Conservation (phyloP, 768 basidiomycete genomes). For the Pholiota molesta region DNA sequence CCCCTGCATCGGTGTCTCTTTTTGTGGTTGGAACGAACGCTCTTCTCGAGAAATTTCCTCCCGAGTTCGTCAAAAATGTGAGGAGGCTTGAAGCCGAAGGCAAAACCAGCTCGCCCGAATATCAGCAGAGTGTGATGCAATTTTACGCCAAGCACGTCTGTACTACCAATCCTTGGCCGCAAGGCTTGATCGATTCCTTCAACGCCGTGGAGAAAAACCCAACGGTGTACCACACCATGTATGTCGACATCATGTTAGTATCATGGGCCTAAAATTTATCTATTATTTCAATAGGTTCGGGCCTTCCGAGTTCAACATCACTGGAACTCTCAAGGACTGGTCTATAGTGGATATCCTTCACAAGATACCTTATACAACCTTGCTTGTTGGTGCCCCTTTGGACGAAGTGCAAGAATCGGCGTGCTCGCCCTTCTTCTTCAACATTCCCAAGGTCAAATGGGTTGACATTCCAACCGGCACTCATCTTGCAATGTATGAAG, state of each 20-base stretch:
- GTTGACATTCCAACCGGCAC: slow-evolving; percentile 34
- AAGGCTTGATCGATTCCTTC: slow-evolving; percentile 32
- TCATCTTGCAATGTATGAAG: slow-evolving; percentile 25
- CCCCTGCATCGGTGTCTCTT: slow-evolving; percentile 30
- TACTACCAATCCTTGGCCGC: slow-evolving; percentile 33
- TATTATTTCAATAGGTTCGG: slow-evolving; percentile 32
- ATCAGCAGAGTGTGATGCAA: slow-evolving; percentile 29
- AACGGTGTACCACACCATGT: slow-evolving; percentile 36
- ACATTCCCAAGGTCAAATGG: slow-evolving; percentile 37
- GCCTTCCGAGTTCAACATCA: slow-evolving; percentile 35
- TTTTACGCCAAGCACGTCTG: slow-evolving; percentile 38
- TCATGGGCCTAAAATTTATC: not conserved
- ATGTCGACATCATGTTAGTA: slow-evolving; percentile 11
- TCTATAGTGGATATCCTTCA: slow-evolving; percentile 24
- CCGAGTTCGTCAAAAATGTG: slow-evolving; percentile 26
- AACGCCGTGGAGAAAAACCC: slow-evolving; percentile 28
- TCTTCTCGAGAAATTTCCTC: slow-evolving; percentile 28
- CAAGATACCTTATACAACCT: slow-evolving; percentile 24
- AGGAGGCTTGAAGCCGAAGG: slow-evolving; percentile 30
- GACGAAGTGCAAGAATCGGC: slow-evolving; percentile 25
- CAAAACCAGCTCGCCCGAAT: slow-evolving; percentile 28
- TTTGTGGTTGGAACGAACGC: slow-evolving; percentile 25
- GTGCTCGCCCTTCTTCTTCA: slow-evolving; percentile 23
- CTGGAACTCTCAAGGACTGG: slow-evolving; percentile 26
- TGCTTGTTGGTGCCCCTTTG: slow-evolving; percentile 21